phyloP scores from a whole-genome alignment of 805 yeast genomes.

The Saccharomyces kudriavzevii region DNA sequence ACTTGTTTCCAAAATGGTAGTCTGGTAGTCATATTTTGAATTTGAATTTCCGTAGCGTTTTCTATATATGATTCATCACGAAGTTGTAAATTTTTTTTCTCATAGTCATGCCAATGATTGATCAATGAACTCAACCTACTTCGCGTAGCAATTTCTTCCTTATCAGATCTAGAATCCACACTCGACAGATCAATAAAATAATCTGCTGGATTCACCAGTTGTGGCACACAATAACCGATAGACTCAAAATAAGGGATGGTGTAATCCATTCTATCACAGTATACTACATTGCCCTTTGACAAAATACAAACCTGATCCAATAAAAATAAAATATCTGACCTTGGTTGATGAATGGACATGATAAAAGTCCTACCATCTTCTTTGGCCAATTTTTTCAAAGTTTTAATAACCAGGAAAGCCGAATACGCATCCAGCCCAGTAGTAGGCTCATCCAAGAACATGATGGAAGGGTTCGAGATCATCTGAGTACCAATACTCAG shows the following conservation, averaged over 20 bases:
- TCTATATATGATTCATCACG: not conserved
- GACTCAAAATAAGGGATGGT: conserved; percentile 43
- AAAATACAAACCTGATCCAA: conserved; percentile 63
- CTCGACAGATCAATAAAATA: conserved; percentile 50
- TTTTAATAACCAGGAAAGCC: conserved; percentile 54
- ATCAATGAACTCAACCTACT: conserved; percentile 31
- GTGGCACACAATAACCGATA: conserved; percentile 40
- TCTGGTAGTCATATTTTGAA: conserved; percentile 20
- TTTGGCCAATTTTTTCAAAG: conserved; percentile 49
- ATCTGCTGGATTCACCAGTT: conserved; percentile 54
- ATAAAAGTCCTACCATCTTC: conserved; percentile 61
- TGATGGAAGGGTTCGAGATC: conserved; percentile 63
- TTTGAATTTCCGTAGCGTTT: conserved; percentile 18
- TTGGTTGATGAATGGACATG: conserved; percentile 76
- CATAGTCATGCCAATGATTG: conserved; percentile 31
- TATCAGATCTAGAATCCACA: conserved; percentile 40
- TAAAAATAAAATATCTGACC: conserved; percentile 62
- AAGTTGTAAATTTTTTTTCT: conserved; percentile 3
- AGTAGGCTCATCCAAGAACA: conserved; percentile 82
- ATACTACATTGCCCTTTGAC: conserved; percentile 53
- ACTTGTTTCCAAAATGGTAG: conserved; percentile 40
- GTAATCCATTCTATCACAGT: conserved; percentile 38
- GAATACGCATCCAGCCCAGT: conserved; percentile 79
- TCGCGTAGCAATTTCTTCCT: conserved; percentile 30
- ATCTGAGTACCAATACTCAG: conserved; percentile 72